These are phyloP conservation scores for Gossypium trilobum DNA, from an alignment of 441 rosid species.

Conservation along the genomic window DNA sequence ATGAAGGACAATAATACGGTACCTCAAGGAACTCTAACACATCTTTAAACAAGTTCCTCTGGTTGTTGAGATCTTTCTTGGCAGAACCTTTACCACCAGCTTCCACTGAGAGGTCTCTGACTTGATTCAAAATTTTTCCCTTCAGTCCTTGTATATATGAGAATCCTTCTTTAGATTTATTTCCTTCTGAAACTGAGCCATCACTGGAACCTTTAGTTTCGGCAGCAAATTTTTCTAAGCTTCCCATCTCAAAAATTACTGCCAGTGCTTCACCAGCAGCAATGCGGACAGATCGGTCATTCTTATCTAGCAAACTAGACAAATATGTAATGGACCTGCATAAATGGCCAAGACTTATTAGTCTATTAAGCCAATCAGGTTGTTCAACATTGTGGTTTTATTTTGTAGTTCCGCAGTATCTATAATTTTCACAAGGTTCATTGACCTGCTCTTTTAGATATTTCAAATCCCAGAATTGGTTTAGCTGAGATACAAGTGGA, in stretches of 20 bases:
- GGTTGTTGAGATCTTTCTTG: slow-evolving; percentile 81
- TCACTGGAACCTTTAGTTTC: slow-evolving; percentile 35
- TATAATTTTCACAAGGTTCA: neutral
- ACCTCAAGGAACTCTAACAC: slow-evolving; percentile 79
- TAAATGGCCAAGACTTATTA: slow-evolving; percentile 18
- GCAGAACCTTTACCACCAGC: slow-evolving; percentile 93
- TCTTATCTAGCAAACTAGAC: slow-evolving; percentile 67
- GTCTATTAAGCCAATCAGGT: neutral
- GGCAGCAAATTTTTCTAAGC: slow-evolving; percentile 54
- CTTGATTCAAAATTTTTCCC: slow-evolving; percentile 57
- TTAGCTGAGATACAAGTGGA: neutral
- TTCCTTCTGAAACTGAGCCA: slow-evolving; percentile 41
- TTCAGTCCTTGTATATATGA: slow-evolving; percentile 57
- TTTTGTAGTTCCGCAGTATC: neutral
- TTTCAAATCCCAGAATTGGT: neutral
- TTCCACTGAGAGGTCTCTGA: slow-evolving; percentile 64
- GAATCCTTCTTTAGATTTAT: slow-evolving; percentile 39
- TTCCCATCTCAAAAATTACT: slow-evolving; percentile 62
- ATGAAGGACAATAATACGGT: neutral
- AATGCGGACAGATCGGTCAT: slow-evolving; percentile 80
- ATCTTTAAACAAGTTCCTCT: slow-evolving; percentile 75
- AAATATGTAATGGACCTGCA: slow-evolving; percentile 69
- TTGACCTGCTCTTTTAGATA: neutral
- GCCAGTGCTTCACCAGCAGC: slow-evolving; percentile 95
- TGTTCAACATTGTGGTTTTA: neutral